Evolutionary conservation across 768 basidiomycete species (phyloP).

Genomic region (Lactifluus piperatus): DNA sequence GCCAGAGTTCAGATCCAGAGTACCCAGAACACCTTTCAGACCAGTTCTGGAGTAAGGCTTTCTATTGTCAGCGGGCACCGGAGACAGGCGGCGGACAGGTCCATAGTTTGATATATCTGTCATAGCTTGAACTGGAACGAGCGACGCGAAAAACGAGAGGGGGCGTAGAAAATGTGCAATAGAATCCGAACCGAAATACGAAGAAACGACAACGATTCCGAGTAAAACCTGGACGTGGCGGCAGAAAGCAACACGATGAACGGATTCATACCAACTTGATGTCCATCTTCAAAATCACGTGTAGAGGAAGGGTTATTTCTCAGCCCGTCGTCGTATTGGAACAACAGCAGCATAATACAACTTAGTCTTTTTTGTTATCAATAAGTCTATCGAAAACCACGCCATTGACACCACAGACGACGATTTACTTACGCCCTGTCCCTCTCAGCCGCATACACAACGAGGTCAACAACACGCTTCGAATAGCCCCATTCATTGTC

Average conservation of each 20-base stretch:
- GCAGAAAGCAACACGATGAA: constrained; percentile 15
- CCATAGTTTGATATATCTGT: constrained; percentile 12
- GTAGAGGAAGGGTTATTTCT: not conserved
- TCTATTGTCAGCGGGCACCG: constrained; percentile 8
- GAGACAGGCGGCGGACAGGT: constrained; percentile 13
- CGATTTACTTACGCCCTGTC: constrained; percentile 33
- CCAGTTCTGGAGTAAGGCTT: constrained; percentile 16
- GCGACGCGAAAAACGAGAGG: constrained; percentile 9
- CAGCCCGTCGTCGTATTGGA: not conserved
- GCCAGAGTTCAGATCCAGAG: constrained; percentile 16
- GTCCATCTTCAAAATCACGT: constrained; percentile 5
- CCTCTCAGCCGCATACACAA: constrained; percentile 70
- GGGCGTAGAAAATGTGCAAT: constrained; percentile 7
- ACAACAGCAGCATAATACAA: constrained; percentile 7
- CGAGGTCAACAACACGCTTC: constrained; percentile 81
- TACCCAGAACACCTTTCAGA: constrained; percentile 14
- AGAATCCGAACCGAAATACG: not conserved
- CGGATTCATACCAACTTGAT: constrained; percentile 5
- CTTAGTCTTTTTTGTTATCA: constrained; percentile 5
- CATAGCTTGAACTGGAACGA: constrained; percentile 16
- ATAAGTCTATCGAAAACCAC: constrained; percentile 8
- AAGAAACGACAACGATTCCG: constrained; percentile 2
- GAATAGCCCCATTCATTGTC: constrained; percentile 97
- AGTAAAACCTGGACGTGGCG: constrained; percentile 7
- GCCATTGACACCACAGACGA: not conserved